Conservation (phyloP, 371 early-diverging fungal genomes). For the Mucor velutinosus region DNA sequence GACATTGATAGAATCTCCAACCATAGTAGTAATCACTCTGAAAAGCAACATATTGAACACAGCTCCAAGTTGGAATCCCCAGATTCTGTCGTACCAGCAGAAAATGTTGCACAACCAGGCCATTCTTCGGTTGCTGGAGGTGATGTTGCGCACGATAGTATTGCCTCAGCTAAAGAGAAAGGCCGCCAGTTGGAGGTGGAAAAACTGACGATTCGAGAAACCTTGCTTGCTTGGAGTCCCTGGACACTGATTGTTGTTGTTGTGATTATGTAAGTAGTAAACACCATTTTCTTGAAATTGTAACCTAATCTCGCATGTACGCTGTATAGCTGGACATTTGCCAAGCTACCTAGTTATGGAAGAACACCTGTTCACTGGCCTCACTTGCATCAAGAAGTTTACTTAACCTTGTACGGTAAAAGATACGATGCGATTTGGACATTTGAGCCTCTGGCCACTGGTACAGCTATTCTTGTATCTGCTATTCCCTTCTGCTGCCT, state of each 20-base stretch:
- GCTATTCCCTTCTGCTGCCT: constrained; percentile 32
- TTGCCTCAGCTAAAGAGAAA: background rate
- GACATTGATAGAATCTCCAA: background rate
- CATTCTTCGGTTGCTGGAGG: background rate
- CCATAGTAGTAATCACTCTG: background rate
- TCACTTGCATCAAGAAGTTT: constrained; percentile 41
- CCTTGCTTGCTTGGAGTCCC: constrained; percentile 48
- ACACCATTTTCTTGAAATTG: background rate
- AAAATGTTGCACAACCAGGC: background rate
- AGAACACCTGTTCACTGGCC: constrained; percentile 41
- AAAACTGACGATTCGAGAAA: constrained; percentile 38
- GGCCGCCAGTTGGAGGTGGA: constrained; percentile 5
- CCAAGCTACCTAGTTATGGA: constrained; percentile 32
- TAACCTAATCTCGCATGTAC: background rate
- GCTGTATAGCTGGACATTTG: constrained; percentile 41
- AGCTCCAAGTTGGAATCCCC: background rate
- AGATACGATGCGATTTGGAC: constrained; percentile 49
- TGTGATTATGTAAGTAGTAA: constrained; percentile 42
- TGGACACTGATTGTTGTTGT: constrained; percentile 48
- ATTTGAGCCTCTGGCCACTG: constrained; percentile 56
- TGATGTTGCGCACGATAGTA: constrained; percentile 3
- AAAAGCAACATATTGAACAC: background rate
- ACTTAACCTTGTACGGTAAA: constrained; percentile 46
- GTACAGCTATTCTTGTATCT: constrained; percentile 47
- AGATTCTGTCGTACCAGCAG: background rate